Conservation (phyloP, 257 asterid genomes). For the Misopates orontium region DNA sequence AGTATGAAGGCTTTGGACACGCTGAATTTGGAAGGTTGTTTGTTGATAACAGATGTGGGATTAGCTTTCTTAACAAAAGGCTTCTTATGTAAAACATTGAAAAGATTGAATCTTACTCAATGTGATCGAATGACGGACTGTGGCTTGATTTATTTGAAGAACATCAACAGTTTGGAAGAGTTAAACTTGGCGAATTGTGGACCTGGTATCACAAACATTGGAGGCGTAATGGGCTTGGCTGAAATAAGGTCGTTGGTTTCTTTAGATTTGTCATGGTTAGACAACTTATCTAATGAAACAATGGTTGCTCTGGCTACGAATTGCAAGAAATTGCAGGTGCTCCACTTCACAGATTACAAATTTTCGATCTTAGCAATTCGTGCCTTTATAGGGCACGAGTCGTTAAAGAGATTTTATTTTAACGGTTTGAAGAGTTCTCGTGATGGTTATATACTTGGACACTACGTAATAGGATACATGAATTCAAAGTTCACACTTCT, state of each 20-base stretch:
- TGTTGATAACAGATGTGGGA: conserved; percentile 29
- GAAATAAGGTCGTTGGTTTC: conserved; percentile 24
- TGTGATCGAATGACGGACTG: conserved; percentile 35
- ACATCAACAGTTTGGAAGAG: conserved; percentile 31
- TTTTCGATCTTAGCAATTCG: conserved; percentile 27
- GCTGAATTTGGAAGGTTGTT: conserved; percentile 35
- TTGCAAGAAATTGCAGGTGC: conserved; percentile 27
- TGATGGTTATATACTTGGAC: conserved; percentile 26
- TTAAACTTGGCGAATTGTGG: conserved; percentile 34
- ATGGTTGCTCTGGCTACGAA: conserved; percentile 26
- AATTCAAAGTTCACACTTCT: conserved; percentile 29
- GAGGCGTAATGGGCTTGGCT: conserved; percentile 21
- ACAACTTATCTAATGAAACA: conserved; percentile 28
- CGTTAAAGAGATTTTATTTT: conserved; percentile 30
- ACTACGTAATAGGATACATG: conserved; percentile 34
- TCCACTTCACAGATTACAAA: conserved; percentile 33
- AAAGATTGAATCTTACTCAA: conserved; percentile 31
- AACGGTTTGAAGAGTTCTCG: conserved; percentile 1
- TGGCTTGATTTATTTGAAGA: conserved; percentile 31
- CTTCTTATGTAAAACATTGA: conserved; percentile 22
- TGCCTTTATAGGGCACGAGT: conserved; percentile 28
- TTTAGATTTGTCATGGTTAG: conserved; percentile 36
- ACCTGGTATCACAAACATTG: conserved; percentile 27
- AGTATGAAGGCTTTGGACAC: conserved; percentile 19
- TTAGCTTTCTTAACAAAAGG: conserved; percentile 26